phyloP scores from a whole-genome alignment of 1,284 basidiomycete species.

The Trichosporon faecale region DNA sequence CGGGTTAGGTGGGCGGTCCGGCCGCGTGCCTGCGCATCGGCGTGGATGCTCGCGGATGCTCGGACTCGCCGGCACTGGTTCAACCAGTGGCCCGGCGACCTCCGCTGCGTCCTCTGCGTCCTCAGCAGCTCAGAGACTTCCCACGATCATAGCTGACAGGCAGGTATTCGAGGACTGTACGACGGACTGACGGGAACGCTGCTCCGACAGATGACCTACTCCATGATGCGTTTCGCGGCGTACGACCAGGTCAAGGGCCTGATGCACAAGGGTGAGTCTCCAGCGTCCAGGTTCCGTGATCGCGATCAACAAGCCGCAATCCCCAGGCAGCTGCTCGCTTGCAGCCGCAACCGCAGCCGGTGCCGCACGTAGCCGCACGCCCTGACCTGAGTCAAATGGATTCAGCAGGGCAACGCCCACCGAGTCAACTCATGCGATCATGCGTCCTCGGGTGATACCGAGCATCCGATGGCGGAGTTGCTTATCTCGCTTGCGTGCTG shows the following conservation, averaged over 20 bases:
- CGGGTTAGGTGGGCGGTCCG: background rate
- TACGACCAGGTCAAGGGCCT: slow-evolving; percentile 86
- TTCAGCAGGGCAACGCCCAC: background rate
- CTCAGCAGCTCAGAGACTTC: no score
- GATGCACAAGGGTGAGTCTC: slow-evolving; percentile 59
- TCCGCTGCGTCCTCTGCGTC: background rate
- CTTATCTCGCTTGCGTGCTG: background rate
- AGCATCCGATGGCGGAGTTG: background rate
- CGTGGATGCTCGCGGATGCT: background rate
- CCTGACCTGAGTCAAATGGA: background rate
- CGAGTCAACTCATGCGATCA: background rate
- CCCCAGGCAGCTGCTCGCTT: background rate
- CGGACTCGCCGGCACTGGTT: background rate
- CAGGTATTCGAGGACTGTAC: slow-evolving; percentile 70
- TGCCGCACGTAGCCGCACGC: slow-evolving; percentile 1
- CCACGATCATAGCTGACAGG: background rate
- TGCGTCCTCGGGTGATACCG: background rate
- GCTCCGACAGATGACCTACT: slow-evolving; percentile 90
- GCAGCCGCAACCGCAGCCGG: background rate
- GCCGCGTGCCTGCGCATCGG: background rate
- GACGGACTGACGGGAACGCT: slow-evolving; percentile 86
- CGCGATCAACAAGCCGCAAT: background rate
- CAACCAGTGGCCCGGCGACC: background rate
- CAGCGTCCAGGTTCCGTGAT: background rate
- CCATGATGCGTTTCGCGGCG: slow-evolving; percentile 85